Base-by-base conservation (phyloP, 1,284 basidiomycete species). In the Pseudozyma tsukubaensis region DNA sequence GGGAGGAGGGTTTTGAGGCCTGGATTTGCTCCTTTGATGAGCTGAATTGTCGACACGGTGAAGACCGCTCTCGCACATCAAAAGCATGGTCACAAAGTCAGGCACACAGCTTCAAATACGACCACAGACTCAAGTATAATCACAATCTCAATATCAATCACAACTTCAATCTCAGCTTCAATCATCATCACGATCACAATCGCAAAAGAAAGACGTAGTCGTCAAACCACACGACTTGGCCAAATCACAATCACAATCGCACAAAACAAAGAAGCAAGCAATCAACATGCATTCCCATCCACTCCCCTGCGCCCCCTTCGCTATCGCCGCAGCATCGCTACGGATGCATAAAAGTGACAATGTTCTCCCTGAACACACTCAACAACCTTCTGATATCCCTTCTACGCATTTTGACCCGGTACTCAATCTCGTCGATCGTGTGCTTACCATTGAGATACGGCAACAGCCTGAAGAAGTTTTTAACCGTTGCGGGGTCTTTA, bases 1-100 rank as follows among this genome's bases (percentile, higher is more conserved):
- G 92, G 93, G 13, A 91, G 91, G 81, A 89, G 91, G 79, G 86
- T 94, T 40, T 83, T 92, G 1, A n/a, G 29, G 12, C 62, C 66
- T 29, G 56, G 14, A 7, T 68, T 73, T 18, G 16, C 48, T 29
- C 64, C 70, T 18, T 4, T 58, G 48, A 67, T 72, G 64, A 37
- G 47, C 37, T 72, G 34, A 59, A n/a, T 45, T 45, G 44, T n/a
- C n/a, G n/a, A n/a, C n/a, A n/a, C n/a, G n/a, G n/a, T n/a, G n/a
- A n/a, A n/a, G n/a, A n/a, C n/a, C n/a, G n/a, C n/a, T n/a, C n/a
- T n/a, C n/a, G n/a, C n/a, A n/a, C n/a, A n/a, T n/a, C n/a, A n/a
- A n/a, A n/a, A n/a, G n/a, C n/a, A n/a, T n/a, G n/a, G n/a, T n/a
- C n/a, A n/a, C n/a, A n/a, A n/a, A n/a, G n/a, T n/a, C n/a, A n/a